Conservation (phyloP, 2,329 filamentous ascomycete species). For the Massarina eburnea region DNA sequence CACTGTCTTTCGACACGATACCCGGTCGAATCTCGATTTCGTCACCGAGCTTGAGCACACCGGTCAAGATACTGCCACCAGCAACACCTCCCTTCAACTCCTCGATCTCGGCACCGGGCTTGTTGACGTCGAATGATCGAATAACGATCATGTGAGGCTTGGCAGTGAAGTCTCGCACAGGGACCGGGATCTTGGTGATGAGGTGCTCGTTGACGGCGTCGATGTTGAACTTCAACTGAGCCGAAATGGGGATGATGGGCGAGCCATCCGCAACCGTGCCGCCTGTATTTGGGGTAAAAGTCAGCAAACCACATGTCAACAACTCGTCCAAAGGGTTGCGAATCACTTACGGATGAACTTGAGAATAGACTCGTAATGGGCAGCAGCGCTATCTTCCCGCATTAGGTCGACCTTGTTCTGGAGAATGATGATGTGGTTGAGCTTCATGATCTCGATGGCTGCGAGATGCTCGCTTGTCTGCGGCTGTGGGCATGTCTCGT, state of each 20-base stretch:
- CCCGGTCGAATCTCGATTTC: constrained; percentile 99
- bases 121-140: constrained; percentile 99
- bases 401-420: constrained; percentile 99
- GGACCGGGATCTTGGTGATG: constrained; percentile 92
- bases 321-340: no score
- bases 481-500: constrained; percentile 96
- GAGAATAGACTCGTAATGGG: constrained; percentile 95
- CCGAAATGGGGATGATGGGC: constrained; percentile 94
- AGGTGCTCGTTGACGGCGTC: constrained; percentile 97
- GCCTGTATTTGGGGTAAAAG: no score
- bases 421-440: constrained; percentile 98
- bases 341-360: constrained; percentile 99
- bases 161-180: constrained; percentile 83
- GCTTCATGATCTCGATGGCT: constrained; percentile 99
- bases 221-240: constrained; percentile 99
- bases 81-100: constrained; percentile 98
- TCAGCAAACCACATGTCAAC: no score
- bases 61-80: constrained; percentile 93
- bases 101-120: constrained; percentile 97
- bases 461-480: constrained; percentile 99
- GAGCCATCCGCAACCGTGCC: constrained; percentile 91
- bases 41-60: constrained; percentile 94
- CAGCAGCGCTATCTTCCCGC: constrained; percentile 88
- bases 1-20: constrained; percentile 93
- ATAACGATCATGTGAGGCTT: constrained; percentile 99